Evolutionary conservation across 306 rosid species (phyloP).

Genomic region (Vigna radiata): DNA sequence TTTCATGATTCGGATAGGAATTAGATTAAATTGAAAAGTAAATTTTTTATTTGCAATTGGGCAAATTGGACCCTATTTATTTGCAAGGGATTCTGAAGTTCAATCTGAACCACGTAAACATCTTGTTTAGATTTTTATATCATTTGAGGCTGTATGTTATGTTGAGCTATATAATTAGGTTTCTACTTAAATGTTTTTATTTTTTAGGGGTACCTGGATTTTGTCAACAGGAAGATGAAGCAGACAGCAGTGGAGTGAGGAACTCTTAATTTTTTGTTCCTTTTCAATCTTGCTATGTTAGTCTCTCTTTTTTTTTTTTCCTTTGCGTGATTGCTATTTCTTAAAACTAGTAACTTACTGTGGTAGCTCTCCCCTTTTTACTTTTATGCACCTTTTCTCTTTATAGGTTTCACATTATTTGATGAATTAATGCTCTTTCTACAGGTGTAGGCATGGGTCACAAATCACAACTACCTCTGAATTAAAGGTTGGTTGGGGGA

Average conservation of each 20-base stretch:
- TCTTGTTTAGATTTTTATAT: neutral
- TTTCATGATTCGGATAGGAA: conserved; percentile 17
- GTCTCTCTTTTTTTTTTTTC: neutral
- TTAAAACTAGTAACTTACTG: conserved; percentile 24
- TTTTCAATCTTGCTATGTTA: conserved; percentile 41
- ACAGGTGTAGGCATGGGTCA: conserved; percentile 33
- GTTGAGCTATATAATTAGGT: neutral
- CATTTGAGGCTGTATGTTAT: conserved; percentile 21
- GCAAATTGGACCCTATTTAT: neutral
- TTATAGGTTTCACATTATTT: conserved; percentile 20
- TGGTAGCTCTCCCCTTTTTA: neutral
- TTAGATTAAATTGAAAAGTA: neutral
- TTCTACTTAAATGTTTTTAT: conserved; percentile 23
- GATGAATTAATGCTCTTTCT: conserved; percentile 31
- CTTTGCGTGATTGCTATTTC: neutral
- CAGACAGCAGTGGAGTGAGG: conserved; percentile 37
- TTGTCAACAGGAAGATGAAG: conserved; percentile 62
- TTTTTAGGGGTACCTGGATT: conserved; percentile 85
- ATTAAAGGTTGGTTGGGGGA: conserved; percentile 36
- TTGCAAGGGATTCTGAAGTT: conserved; percentile 20
- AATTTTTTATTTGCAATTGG: neutral
- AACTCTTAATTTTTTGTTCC: conserved; percentile 33
- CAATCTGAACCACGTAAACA: conserved; percentile 13
- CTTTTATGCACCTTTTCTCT: conserved; percentile 28
- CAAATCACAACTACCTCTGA: conserved; percentile 36